These are phyloP conservation scores for Talaromyces sp. DNA, from an alignment of 2,329 filamentous ascomycete species.

Conservation along the genomic window DNA sequence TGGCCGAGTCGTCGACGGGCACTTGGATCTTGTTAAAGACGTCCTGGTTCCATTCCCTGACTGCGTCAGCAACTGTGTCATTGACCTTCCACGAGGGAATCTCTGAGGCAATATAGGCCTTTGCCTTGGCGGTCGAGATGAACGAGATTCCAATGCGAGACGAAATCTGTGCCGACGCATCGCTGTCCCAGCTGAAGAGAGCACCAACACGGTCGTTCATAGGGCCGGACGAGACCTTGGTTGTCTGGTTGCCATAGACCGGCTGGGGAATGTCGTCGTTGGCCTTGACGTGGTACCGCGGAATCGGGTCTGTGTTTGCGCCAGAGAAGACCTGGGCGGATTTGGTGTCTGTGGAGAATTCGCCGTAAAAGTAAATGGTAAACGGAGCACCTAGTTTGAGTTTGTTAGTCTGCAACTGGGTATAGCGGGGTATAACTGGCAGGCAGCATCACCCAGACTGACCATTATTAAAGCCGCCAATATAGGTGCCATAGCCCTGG, in stretches of 20 bases:
- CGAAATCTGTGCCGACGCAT: slow-evolving; percentile 44
- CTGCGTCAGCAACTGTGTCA: slow-evolving; percentile 45
- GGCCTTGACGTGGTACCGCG: slow-evolving; percentile 46
- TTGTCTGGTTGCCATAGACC: slow-evolving; percentile 45
- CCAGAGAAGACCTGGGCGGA: slow-evolving; percentile 34
- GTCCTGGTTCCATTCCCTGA: slow-evolving; percentile 56
- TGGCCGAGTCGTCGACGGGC: slow-evolving; percentile 25
- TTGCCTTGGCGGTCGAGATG: slow-evolving; percentile 60
- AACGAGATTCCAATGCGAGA: slow-evolving; percentile 64
- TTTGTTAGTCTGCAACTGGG: not conserved
- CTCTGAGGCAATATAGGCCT: slow-evolving; percentile 58
- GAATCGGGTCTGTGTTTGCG: slow-evolving; percentile 29
- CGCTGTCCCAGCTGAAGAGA: slow-evolving; percentile 55
- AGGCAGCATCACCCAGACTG: not conserved
- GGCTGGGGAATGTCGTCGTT: slow-evolving; percentile 55
- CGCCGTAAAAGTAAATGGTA: slow-evolving; percentile 42
- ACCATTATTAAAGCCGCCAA: slow-evolving; percentile 43
- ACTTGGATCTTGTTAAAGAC: slow-evolving; percentile 43
- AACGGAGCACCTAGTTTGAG: slow-evolving; percentile 28
- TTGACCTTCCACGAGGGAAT: slow-evolving; percentile 61
- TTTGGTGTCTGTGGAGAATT: slow-evolving; percentile 34
- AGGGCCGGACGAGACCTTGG: slow-evolving; percentile 53
- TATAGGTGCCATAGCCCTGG: slow-evolving; percentile 44
- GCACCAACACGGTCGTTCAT: slow-evolving; percentile 53
- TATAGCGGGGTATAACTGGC: not conserved